Conservation (phyloP, 192 early-diverging fungal genomes). For the Backusella australiensis region DNA sequence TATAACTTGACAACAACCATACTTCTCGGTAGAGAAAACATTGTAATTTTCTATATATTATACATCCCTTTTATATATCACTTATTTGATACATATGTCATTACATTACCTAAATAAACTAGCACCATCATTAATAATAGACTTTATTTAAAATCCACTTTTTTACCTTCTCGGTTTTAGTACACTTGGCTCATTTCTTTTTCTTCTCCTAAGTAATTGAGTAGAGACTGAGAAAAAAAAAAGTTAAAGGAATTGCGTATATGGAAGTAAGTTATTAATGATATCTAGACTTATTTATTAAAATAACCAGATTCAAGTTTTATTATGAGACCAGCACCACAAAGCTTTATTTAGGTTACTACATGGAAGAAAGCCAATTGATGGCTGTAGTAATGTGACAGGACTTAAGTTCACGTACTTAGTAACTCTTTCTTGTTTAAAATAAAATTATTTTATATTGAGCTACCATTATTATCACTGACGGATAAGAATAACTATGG, state of each 20-base stretch:
- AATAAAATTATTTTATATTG: too few species aligned
- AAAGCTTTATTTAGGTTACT: not conserved
- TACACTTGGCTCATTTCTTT: not conserved
- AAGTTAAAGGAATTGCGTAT: not conserved
- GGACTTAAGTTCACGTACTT: too few species aligned
- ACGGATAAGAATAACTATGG: too few species aligned
- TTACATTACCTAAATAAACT: not conserved
- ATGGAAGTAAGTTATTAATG: not conserved
- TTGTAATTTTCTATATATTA: not conserved
- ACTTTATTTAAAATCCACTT: not conserved
- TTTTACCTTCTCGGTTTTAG: not conserved
- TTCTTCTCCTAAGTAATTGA: not conserved
- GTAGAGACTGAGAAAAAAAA: not conserved
- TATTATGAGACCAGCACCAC: not conserved
- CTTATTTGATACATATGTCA: not conserved
- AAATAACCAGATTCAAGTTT: not conserved
- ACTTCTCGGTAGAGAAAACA: not conserved
- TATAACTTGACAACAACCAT: not conserved
- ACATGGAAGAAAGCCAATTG: too few species aligned
- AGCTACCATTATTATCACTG: too few species aligned
- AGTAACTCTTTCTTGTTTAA: too few species aligned
- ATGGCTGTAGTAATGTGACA: too few species aligned
- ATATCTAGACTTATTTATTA: not conserved
- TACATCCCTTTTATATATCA: not conserved
- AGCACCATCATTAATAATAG: not conserved